Conservation (phyloP, 176 grass and related monocot species). For the sorghum (Sorghum bicolor) region Sorghum_bicolor_NCBIv3 NC_012870.2:15661501-15662000, state of each 20-base stretch:
- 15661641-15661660: not conserved
- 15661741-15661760: constrained; percentile 1
- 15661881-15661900: no score
- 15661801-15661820: no score
- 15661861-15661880: not conserved
- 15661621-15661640: not conserved
- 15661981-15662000: no score
- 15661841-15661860: not conserved
- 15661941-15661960: no score
- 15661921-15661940: no score
- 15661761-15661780: not conserved
- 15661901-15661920: no score
- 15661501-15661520: constrained; percentile 56
- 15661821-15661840: not conserved
- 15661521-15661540: not conserved
- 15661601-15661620: not conserved
- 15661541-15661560: not conserved
- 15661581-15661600: not conserved
- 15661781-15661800: not conserved
- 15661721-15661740: not conserved
- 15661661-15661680: not conserved
- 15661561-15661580: not conserved
- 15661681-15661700: not conserved
- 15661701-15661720: not conserved
- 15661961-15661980: no score